Percentiles rank a stretch among this genome's conserved stretches.
Evolutionary conservation across 176 grass and related monocot genomes (phyloP).

Genomic region (barley (Hordeum vulgare)): DNA sequence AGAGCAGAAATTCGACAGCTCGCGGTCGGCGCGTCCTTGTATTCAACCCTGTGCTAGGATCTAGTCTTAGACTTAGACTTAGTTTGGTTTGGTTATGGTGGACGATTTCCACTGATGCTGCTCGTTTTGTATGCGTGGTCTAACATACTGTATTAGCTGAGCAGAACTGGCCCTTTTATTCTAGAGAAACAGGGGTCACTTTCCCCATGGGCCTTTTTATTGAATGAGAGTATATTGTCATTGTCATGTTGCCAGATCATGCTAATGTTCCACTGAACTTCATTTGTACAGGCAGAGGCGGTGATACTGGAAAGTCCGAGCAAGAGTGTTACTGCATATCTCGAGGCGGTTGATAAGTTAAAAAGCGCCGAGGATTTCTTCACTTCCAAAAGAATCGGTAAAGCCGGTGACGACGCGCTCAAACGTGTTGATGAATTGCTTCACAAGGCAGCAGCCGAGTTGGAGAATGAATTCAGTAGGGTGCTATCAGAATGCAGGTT

Average conservation of each 20-base stretch:
- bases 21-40: neutral
- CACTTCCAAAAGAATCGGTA: constrained; percentile 23
- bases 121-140: neutral
- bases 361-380: constrained; percentile 37
- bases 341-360: constrained; percentile 48
- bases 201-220: neutral
- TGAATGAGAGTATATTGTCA: neutral
- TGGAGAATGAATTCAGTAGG: constrained; percentile 54
- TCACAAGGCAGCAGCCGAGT: constrained; percentile 20
- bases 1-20: neutral
- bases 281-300: constrained; percentile 29
- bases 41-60: neutral
- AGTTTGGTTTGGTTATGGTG: neutral
- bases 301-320: constrained; percentile 40
- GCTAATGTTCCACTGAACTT: neutral
- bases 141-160: neutral
- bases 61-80: neutral
- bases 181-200: neutral
- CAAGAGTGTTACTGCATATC: constrained; percentile 37
- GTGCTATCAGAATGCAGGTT: constrained; percentile 48
- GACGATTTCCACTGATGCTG: neutral
- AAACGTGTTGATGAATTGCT: constrained; percentile 36
- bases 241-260: neutral
- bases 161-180: neutral
- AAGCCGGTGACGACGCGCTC: constrained; percentile 16